phyloP scores from a whole-genome alignment of 1,139 yeast species.

The Diutina ranongensis region DNA sequence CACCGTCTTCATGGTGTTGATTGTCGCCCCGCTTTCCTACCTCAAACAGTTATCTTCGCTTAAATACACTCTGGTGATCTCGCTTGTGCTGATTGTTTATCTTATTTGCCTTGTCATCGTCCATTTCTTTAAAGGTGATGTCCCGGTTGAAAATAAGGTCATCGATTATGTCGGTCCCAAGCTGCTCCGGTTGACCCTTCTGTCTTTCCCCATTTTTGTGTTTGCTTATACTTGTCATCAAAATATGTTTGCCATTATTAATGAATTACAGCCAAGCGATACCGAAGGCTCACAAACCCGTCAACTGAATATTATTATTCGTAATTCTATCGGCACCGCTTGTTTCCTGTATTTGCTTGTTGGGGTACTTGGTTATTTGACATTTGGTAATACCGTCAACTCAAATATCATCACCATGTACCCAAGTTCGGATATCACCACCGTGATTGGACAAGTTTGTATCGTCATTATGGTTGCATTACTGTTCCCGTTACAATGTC shows the following conservation, averaged over 20 bases:
- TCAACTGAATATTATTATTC: constrained; percentile 42
- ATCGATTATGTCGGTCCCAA: constrained; percentile 26
- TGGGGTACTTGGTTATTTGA: constrained; percentile 75
- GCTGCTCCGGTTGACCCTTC: constrained; percentile 24
- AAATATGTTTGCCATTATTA: constrained; percentile 81
- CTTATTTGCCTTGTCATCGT: constrained; percentile 61
- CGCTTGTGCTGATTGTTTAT: constrained; percentile 71
- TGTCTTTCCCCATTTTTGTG: constrained; percentile 75
- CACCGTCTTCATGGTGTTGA: constrained; percentile 42
- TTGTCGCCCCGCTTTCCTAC: constrained; percentile 63
- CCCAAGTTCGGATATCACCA: constrained; percentile 42
- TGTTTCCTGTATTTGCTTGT: constrained; percentile 58
- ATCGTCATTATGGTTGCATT: constrained; percentile 59
- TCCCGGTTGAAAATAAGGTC: constrained; percentile 13
- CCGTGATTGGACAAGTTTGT: constrained; percentile 60
- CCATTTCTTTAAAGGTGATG: constrained; percentile 39
- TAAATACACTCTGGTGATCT: constrained; percentile 78
- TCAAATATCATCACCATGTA: constrained; percentile 66
- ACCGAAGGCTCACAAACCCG: constrained; percentile 35
- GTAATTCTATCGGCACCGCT: constrained; percentile 45
- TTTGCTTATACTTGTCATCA: constrained; percentile 96
- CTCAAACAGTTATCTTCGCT: constrained; percentile 70
- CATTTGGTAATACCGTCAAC: constrained; percentile 66
- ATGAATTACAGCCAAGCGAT: constrained; percentile 40
- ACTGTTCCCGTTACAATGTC: constrained; percentile 67